phyloP scores from a whole-genome alignment of 202 grass and related monocot species.

The Panicum virgatum region DNA sequence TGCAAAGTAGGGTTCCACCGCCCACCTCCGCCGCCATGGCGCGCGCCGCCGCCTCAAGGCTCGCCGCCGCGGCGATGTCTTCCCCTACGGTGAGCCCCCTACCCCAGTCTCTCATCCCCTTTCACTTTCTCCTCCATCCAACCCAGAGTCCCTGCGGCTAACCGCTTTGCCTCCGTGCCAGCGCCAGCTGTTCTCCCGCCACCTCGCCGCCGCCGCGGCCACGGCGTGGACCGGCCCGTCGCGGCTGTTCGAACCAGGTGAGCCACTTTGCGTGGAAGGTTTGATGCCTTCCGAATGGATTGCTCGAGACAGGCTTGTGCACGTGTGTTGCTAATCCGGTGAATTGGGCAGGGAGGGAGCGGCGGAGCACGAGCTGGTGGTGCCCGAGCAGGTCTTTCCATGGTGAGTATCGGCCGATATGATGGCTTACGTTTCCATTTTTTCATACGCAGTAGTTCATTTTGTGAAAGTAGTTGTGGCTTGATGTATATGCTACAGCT shows the following conservation, averaged over 20 bases:
- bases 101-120: no score
- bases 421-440: neutral
- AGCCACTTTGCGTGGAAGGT: neutral
- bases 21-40: slow-evolving; percentile 18
- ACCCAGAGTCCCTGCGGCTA: neutral
- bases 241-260: slow-evolving; percentile 30
- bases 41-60: slow-evolving; percentile 49
- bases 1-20: slow-evolving; percentile 23
- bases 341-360: slow-evolving; percentile 45
- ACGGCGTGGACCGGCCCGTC: slow-evolving; percentile 32
- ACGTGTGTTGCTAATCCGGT: slow-evolving; percentile 30
- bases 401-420: slow-evolving; percentile 33
- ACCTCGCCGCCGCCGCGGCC: slow-evolving; percentile 37
- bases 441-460: neutral
- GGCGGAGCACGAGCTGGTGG: slow-evolving; percentile 46
- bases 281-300: slow-evolving; percentile 1
- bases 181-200: slow-evolving; percentile 54
- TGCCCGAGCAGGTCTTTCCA: slow-evolving; percentile 67
- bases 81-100: slow-evolving; percentile 36
- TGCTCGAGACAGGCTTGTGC: neutral
- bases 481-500: slow-evolving; percentile 12
- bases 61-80: slow-evolving; percentile 38
- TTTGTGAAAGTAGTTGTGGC: neutral
- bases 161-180: slow-evolving; percentile 30
- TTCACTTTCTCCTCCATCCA: neutral